Base-by-base conservation (phyloP, 495 filamentous ascomycete species). In the Cudoniella acicularis region DNA sequence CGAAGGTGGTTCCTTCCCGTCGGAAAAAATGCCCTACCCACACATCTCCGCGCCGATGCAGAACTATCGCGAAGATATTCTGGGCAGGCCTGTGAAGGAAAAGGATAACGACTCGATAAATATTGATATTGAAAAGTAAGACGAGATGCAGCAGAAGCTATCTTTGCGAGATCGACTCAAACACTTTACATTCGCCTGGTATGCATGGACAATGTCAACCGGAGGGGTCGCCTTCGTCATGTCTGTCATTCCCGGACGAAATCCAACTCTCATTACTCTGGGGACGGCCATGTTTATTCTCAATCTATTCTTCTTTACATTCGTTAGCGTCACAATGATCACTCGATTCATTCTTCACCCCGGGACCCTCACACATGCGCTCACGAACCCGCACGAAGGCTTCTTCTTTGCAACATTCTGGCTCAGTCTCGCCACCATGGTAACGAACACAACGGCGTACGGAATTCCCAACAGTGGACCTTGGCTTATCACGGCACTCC, bases 181-280 rank as follows among this genome's bases (percentile, higher is more conserved):
- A 54, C 86, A 88, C 62, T 87, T 88, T 65, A 89, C 86, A n/a
- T 88, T 84, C 79, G 85, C 85, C 16, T 88, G 85, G 80, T 90
- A 84, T 67, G 54, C 67, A 16, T 60, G 58, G 24, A 73, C 63
- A 17, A 88, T 89, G 84, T 81, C 83, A 40, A 85, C 82, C 1
- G 83, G 83, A 10, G 86, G 85, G 10, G 69, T 89, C 10, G 81
- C 87, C 21, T 74, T 89, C 17, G 69, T 87, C 30, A 72, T 90
- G 25, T 77, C 74, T 48, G 74, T 73, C 52, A 76, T 80, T 18
- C 87, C 85, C 1, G 76, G 85, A 61, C 70, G 72, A 11, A 87
- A 88, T 72, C 59, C 62, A 2, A 84, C 84, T 27, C 73, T 88
- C 8, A 70, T 72, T 17, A 74, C 77, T 21, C 82, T 87, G 60